phyloP scores from a whole-genome alignment of 371 early-diverging fungal genomes.

The Mucor plumbeus region DNA sequence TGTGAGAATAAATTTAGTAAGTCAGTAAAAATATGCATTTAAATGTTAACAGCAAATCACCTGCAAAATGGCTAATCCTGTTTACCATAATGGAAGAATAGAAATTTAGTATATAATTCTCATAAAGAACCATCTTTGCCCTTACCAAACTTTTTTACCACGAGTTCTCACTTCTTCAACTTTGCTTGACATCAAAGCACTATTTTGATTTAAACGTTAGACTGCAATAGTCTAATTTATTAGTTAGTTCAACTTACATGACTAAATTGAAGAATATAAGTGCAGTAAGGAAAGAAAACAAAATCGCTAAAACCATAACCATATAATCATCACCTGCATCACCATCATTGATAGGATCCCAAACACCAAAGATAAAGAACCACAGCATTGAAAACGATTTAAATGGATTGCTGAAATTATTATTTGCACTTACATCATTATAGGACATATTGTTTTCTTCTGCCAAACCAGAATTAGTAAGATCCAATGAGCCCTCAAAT shows the following conservation, averaged over 20 bases:
- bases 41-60: background rate
- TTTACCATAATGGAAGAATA: background rate
- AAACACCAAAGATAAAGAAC: conserved; percentile 24
- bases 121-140: too few species aligned
- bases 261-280: conserved; percentile 25
- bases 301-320: conserved; percentile 6
- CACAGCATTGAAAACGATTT: conserved; percentile 13
- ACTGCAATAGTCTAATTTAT: too few species aligned
- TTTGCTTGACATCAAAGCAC: conserved; percentile 24
- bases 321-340: conserved; percentile 20
- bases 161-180: conserved; percentile 14
- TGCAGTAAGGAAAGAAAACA: conserved; percentile 18
- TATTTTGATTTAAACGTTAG: background rate
- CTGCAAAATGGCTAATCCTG: conserved; percentile 19
- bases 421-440: conserved; percentile 1
- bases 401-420: conserved; percentile 12
- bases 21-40: background rate
- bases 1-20: background rate
- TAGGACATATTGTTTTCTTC: background rate
- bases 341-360: conserved; percentile 20
- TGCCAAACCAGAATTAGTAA: background rate
- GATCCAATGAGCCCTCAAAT: background rate
- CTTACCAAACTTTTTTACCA: conserved; percentile 23
- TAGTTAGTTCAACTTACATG: conserved; percentile 12
- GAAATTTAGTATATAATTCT: background rate